Evolutionary conservation across 306 rosid species (phyloP).

Genomic region (Gynostemma pentaphyllum): DNA sequence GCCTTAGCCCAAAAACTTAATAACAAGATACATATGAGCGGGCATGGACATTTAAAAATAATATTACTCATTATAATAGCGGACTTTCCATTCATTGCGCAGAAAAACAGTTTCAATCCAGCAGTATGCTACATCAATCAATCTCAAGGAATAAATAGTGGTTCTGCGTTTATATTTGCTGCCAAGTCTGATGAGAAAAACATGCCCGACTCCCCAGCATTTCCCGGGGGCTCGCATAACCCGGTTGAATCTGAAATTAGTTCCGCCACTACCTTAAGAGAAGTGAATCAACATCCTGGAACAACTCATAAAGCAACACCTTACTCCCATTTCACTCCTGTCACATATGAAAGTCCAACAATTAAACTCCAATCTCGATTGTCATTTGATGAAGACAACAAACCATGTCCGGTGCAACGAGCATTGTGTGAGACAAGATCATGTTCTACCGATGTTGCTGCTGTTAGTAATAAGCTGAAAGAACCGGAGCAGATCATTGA

Average conservation of each 20-base stretch:
- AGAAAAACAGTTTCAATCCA: slow-evolving; percentile 48
- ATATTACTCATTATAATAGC: no score
- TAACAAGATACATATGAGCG: no score
- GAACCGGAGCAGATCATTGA: slow-evolving; percentile 66
- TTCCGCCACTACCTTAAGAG: slow-evolving; percentile 42
- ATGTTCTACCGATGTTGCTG: slow-evolving; percentile 22
- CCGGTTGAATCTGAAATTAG: slow-evolving; percentile 42
- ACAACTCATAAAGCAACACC: slow-evolving; percentile 36
- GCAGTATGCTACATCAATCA: slow-evolving; percentile 44
- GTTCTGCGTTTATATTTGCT: slow-evolving; percentile 47
- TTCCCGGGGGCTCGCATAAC: slow-evolving; percentile 31
- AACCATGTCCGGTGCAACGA: slow-evolving; percentile 28
- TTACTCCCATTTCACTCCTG: slow-evolving; percentile 38
- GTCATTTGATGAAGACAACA: slow-evolving; percentile 40
- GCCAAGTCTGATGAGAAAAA: slow-evolving; percentile 49
- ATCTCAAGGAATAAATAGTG: slow-evolving; percentile 37
- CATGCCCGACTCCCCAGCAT: slow-evolving; percentile 24
- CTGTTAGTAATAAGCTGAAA: slow-evolving; percentile 51
- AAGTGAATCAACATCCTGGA: slow-evolving; percentile 38
- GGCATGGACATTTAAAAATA: no score
- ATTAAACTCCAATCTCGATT: slow-evolving; percentile 36
- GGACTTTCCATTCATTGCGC: slow-evolving; percentile 12
- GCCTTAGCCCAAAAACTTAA: no score
- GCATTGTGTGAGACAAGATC: slow-evolving; percentile 24
- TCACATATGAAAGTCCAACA: slow-evolving; percentile 27